phyloP scores from a whole-genome alignment of 495 filamentous ascomycete genomes.

The Penicillium roqueforti region DNA sequence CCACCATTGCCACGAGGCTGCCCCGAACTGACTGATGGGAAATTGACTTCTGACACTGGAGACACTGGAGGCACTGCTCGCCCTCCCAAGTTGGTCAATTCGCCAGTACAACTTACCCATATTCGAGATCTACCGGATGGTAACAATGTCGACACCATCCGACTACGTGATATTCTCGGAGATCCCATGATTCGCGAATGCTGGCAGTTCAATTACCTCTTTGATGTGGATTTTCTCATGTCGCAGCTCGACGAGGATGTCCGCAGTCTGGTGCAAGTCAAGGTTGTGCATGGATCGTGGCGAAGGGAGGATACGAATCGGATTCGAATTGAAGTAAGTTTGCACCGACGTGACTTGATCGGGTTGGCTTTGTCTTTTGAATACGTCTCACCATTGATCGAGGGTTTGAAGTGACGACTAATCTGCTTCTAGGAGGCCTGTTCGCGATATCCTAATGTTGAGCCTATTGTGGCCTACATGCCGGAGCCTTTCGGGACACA shows the following conservation, averaged over 20 bases:
- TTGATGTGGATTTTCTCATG: slow-evolving; percentile 76
- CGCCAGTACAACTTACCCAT: slow-evolving; percentile 70
- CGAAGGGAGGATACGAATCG: slow-evolving; percentile 63
- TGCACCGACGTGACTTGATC: background rate
- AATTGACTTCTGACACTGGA: background rate
- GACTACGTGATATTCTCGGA: slow-evolving; percentile 67
- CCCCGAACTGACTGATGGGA: background rate
- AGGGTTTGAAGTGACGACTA: background rate
- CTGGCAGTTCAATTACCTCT: slow-evolving; percentile 88
- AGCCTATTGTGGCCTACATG: slow-evolving; percentile 71
- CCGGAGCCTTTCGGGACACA: slow-evolving; percentile 87
- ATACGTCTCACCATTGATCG: background rate
- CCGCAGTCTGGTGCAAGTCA: slow-evolving; percentile 58
- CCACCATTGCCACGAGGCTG: background rate
- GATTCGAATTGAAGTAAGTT: slow-evolving; percentile 56
- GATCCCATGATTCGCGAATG: slow-evolving; percentile 80
- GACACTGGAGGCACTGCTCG: background rate
- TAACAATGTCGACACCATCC: slow-evolving; percentile 64
- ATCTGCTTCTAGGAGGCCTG: slow-evolving; percentile 49
- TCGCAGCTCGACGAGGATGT: slow-evolving; percentile 67
- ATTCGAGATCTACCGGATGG: slow-evolving; percentile 60
- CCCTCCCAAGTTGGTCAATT: slow-evolving; percentile 34
- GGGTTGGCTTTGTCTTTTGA: background rate
- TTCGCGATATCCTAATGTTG: slow-evolving; percentile 60
- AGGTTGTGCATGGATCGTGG: slow-evolving; percentile 87